Base-by-base conservation (phyloP, 2,329 filamentous ascomycete genomes). In the Stemphylium vesicarium region DNA sequence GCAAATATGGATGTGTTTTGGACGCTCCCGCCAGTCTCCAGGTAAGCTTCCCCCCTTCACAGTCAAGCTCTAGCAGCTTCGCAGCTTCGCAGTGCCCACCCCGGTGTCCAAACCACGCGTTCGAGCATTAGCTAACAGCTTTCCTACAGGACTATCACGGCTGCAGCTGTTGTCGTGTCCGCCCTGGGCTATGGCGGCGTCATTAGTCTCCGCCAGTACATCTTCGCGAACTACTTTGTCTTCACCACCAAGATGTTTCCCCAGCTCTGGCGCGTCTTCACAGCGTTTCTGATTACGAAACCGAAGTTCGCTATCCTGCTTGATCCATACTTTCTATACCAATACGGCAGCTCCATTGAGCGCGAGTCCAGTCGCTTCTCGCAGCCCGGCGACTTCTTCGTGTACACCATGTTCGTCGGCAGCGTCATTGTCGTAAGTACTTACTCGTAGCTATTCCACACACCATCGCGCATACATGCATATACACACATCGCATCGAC, bases 291-390 rank as follows among this genome's bases (percentile, higher is more conserved):
- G 55, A 77, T 88, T 59, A 87, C 85, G 8, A 81, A 83, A 44
- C 76, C 78, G 10, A 75, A 78, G 35, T 70, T 87, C 57, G 75
- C 78, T 42, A 85, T 92, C 63, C 70, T 92, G 50, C 79, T 92
- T 71, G 89, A 93, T 73, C 87, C 90, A 38, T 92, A 91, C 78
- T 89, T 91, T 69, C 74, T 95, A 62, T 96, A 88, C 79, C 88
- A 84, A 60, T 96, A 95, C 78, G 80, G 89, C 65, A 89, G 85
- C 71, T 84, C 87, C 62, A 80, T 96, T 44, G 93, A 96, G 80
- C 83, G 78, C 37, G 82, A 84, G 61, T 90, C 89, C 58, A 78
- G 88, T 48, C 86, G 90, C 56, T 94, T 96, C 74, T 78, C 82
- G 37, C 82, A 84, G 63, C 89, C 89, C 53, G 92, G 91, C 71